Conservation (phyloP, 768 basidiomycete genomes). For the Calocybe gangraenosa region DNA sequence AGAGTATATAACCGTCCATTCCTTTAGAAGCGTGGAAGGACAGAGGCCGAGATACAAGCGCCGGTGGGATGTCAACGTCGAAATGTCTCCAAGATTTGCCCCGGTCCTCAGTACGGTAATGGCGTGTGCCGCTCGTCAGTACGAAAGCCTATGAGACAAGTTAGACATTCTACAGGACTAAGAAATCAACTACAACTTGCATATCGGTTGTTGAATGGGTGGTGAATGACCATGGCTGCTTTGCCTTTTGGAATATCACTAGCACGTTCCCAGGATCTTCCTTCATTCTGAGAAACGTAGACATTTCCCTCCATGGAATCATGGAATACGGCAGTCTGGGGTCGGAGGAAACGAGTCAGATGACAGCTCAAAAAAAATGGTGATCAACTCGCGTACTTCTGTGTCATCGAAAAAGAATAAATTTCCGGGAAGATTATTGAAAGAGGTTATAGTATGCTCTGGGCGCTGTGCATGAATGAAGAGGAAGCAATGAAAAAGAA, state of each 20-base stretch:
- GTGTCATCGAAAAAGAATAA: constrained; percentile 95
- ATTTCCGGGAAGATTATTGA: constrained; percentile 69
- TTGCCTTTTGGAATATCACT: constrained; percentile 51
- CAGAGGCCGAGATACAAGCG: constrained; percentile 59
- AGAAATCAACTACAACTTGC: constrained; percentile 38
- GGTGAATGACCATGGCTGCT: constrained; percentile 73
- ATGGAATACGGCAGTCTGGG: constrained; percentile 68
- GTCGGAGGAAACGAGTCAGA: constrained; percentile 9
- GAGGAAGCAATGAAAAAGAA: constrained; percentile 14
- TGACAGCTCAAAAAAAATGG: neutral
- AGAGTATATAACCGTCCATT: constrained; percentile 73
- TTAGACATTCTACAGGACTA: neutral
- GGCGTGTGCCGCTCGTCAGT: constrained; percentile 65
- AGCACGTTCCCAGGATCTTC: constrained; percentile 58
- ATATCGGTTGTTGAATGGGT: constrained; percentile 79
- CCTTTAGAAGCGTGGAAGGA: constrained; percentile 83
- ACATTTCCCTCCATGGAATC: constrained; percentile 67
- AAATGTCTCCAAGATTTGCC: constrained; percentile 88
- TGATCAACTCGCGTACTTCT: constrained; percentile 49
- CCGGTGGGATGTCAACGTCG: constrained; percentile 56
- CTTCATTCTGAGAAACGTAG: constrained; percentile 83
- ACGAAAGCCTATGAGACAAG: constrained; percentile 68
- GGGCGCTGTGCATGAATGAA: constrained; percentile 38
- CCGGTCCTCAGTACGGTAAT: constrained; percentile 86
- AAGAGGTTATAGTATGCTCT: constrained; percentile 43